phyloP scores from a whole-genome alignment of 345 rosid genomes.

The Pseudoturritis turrita region DNA sequence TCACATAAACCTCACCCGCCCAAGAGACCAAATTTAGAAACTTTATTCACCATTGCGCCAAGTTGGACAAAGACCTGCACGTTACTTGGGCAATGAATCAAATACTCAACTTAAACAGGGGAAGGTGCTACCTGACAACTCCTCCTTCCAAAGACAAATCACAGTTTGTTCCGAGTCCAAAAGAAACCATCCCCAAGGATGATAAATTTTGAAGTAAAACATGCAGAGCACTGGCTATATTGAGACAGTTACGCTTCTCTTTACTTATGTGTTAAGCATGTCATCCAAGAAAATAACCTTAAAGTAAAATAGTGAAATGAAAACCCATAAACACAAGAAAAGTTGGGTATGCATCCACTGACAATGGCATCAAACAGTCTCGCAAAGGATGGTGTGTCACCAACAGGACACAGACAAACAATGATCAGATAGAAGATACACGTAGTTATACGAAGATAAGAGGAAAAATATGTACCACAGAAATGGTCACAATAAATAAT shows the following conservation, averaged over 20 bases:
- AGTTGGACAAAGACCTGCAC: constrained; percentile 56
- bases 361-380: too few relatives aligned
- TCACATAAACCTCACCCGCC: constrained; percentile 73
- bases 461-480: too few relatives aligned
- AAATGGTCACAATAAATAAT: too few relatives aligned
- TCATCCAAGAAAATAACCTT: constrained; percentile 56
- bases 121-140: constrained; percentile 50
- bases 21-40: constrained; percentile 69
- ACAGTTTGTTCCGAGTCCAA: constrained; percentile 25
- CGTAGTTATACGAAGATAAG: too few relatives aligned
- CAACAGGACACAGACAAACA: too few relatives aligned
- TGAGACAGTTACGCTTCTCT: constrained; percentile 63
- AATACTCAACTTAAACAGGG: constrained; percentile 15
- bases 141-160: constrained; percentile 31
- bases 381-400: too few relatives aligned
- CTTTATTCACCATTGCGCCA: constrained; percentile 56
- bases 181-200: constrained; percentile 29
- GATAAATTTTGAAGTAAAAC: constrained; percentile 44
- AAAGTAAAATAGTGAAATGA: not conserved
- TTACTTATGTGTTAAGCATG: constrained; percentile 46
- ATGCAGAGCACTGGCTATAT: constrained; percentile 48
- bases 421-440: too few relatives aligned
- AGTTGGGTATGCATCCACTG: too few relatives aligned
- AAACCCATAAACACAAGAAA: constrained; percentile 12
- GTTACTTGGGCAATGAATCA: constrained; percentile 14